A percentile compares a stretch with the other conserved stretches of the same genome.
Conservation (phyloP, 176 grass and related monocot genomes). For the Phoenix roebelenii region DNA sequence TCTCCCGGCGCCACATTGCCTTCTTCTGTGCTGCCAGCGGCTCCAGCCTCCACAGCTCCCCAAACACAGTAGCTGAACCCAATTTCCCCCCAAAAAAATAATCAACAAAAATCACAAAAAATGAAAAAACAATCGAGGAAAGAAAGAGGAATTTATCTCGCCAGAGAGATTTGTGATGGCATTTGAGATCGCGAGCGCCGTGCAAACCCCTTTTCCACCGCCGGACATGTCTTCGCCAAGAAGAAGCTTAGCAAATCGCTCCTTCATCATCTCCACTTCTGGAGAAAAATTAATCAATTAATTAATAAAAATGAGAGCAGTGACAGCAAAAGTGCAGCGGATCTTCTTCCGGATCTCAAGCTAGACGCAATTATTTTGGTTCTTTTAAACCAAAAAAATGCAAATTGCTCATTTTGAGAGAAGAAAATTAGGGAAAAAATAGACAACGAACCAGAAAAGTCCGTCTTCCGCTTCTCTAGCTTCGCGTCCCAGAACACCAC, state of each 20-base stretch:
- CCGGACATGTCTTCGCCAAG: conserved; percentile 99
- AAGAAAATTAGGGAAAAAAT: no score
- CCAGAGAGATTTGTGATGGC: conserved; percentile 99
- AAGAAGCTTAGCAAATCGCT: conserved; percentile 95
- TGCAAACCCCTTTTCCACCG: conserved; percentile 95
- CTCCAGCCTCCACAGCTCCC: conserved; percentile 96
- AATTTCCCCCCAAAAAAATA: not conserved
- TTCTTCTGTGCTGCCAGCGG: conserved; percentile 72
- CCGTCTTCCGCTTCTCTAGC: not conserved
- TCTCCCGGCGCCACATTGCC: conserved; percentile 94
- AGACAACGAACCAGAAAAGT: conserved; percentile 5
- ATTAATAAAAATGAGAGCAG: not conserved
- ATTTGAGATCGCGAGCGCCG: conserved; percentile 94
- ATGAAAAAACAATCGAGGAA: not conserved
- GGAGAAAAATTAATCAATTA: conserved; percentile 2
- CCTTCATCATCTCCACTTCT: conserved; percentile 99
- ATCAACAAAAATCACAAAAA: no score
- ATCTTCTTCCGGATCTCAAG: conserved; percentile 18
- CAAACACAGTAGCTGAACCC: conserved; percentile 75
- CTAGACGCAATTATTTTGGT: no score
- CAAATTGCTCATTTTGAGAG: not conserved
- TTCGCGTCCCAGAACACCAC: conserved; percentile 6
- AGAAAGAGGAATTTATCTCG: not conserved
- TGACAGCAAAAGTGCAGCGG: not conserved
- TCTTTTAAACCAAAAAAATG: not conserved